Base-by-base conservation (phyloP, 2,329 filamentous ascomycete species). In the Triangularia setosa region DNA sequence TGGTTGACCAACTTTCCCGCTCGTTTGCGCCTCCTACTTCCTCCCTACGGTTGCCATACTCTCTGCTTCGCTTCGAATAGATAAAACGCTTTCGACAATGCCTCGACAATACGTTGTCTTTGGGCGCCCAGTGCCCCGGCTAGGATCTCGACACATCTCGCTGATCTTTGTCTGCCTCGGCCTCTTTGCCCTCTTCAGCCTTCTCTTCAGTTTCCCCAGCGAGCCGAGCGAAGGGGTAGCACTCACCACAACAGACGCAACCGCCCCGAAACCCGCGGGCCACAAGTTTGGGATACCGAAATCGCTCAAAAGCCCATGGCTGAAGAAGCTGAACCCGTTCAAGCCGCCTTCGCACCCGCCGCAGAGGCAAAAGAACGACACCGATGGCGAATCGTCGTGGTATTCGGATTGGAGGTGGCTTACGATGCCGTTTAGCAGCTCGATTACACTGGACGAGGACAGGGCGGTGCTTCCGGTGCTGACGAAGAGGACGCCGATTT, bases 341-440 rank as follows among this genome's bases (percentile, higher is more conserved):
- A 83, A 84, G 48, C 84, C 85, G 48, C 84, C 87, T 21, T 84
- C 87, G 11, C 92, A 96, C 75, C 84, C 87, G 66, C 90, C 90
- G 18, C 86, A 89, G 2, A 84, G 88, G 61, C 90, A 93, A 75
- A 86, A 87, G 68, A 92, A 94, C 75, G 93, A 91, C 73, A 90
- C 90, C 4, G 88, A 86, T 73, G 90, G 89, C 58, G 90, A 90
- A 66, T 88, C 90, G 33, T 88, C 87, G 65, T 98, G 94, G 94
- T 91, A 92, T 78, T 88, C 86, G 68, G 89, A 96, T 75, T 96
- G 90, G 88, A 92, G 90, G 74, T 98, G 93, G 93, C 83, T 91
- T 71, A 91, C 90, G 66, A 79, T 79, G 61, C 92, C 93, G 2
- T 98, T 97, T 76, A 97, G 93, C 18, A 93, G 88, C 53, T 86